These are phyloP conservation scores for Microbotryum silenes-acaulis DNA, from an alignment of 1,284 basidiomycete species.

Conservation along the genomic window DNA sequence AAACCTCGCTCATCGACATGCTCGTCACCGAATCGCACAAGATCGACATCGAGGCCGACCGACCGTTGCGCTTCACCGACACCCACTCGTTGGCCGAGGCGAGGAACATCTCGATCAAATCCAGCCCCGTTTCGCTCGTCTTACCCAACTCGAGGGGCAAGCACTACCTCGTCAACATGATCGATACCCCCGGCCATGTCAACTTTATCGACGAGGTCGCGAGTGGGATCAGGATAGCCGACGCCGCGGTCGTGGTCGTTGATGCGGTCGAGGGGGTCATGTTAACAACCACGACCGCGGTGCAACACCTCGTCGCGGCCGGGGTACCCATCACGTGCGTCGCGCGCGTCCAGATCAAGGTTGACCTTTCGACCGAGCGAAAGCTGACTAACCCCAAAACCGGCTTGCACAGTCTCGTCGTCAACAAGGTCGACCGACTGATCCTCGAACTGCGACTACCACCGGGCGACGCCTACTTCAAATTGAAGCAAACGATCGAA, in stretches of 20 bases:
- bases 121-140: constrained; percentile 89
- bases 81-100: constrained; percentile 81
- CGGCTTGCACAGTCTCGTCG: constrained; percentile 57
- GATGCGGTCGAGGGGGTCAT: constrained; percentile 87
- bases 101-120: constrained; percentile 90
- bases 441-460: constrained; percentile 94
- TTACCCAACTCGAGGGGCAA: constrained; percentile 82
- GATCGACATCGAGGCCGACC: constrained; percentile 82
- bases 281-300: constrained; percentile 24
- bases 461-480: constrained; percentile 94
- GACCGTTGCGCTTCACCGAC: constrained; percentile 89
- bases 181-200: constrained; percentile 97
- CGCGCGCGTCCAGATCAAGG: not conserved
- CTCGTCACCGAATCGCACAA: constrained; percentile 95
- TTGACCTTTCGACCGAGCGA: not conserved
- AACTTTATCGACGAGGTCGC: constrained; percentile 98
- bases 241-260: constrained; percentile 88
- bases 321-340: constrained; percentile 21
- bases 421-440: constrained; percentile 97
- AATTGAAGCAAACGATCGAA: constrained; percentile 97
- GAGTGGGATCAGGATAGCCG: constrained; percentile 73
- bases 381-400: not conserved
- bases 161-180: constrained; percentile 83
- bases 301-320: constrained; percentile 27
- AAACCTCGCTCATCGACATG: constrained; percentile 95